Evolutionary conservation across 495 filamentous ascomycete genomes (phyloP), one percentile per base, ranked within the genome.

Genomic region (Annulohypoxylon maeteangense): DNA sequence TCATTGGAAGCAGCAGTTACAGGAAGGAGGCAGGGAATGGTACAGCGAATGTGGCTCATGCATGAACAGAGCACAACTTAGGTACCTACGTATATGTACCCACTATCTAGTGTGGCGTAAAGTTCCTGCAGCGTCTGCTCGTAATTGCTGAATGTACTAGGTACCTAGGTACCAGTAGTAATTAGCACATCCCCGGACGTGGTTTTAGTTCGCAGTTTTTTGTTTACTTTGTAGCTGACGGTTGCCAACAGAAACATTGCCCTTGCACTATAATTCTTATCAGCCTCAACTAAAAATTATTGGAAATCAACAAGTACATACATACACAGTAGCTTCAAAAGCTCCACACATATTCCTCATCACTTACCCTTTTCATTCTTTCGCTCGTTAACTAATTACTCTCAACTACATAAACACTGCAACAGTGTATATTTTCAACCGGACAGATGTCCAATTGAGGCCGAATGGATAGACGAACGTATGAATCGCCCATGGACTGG

Each of bases 401-500:
- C 22, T 51, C 12, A 34, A n/a, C 27, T 20, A 7, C 22, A 29
- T 6, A 23, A 38, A 45, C 45, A 40, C 23, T 25, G 20, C 55
- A 61, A 14, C 25, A 20, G 40, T 27, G 10, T 57, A 44, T 67
- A 55, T 57, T 22, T 27, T 44, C 16, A 6, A 32, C 58, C 51
- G 27, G 32, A 60, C 45, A 48, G 36, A 50, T 67, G 20, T 23
- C 32, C 50, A 23, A 38, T 50, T 25, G n/a, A 51, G 50, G 31
- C 23, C 11, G 31, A 45, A 84, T 86, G 83, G 77, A 81, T 7
- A 76, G 79, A 40, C 79, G 83, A 67, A 81, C 76, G 0, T 80
- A 74, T 44, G 83, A 84, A 57, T 77, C 81, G 63, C 81, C 76
- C 48, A 86, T 86, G 83, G 83, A 86, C 58, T 86, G 83, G 82